A percentile compares a stretch with the other conserved stretches of the same genome.
Conservation (phyloP, 495 filamentous ascomycete genomes). For the Symbiotaphrina buchneri region DNA sequence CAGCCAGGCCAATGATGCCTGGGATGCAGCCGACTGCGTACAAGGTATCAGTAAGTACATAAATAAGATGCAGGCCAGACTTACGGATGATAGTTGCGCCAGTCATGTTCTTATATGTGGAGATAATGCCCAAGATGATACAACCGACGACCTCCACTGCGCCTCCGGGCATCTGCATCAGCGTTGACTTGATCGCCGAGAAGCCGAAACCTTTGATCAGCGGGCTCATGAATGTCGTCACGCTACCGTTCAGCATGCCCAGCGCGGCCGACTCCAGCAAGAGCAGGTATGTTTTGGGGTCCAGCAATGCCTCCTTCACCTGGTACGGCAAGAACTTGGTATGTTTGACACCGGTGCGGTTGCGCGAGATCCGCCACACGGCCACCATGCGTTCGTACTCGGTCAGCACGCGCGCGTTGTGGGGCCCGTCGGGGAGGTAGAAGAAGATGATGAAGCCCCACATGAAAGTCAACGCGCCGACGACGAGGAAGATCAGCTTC, state of each 20-base stretch:
- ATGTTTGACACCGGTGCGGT: constrained; percentile 27
- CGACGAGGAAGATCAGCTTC: constrained; percentile 50
- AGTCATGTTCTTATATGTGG: too few species aligned
- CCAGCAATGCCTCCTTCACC: constrained; percentile 22
- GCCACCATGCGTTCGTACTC: constrained; percentile 24
- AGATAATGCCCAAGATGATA: too few species aligned
- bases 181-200: constrained; percentile 36
- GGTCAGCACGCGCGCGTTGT: constrained; percentile 27
- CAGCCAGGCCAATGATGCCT: too few species aligned
- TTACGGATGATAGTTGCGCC: too few species aligned
- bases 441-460: constrained; percentile 44
- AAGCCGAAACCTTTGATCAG: constrained; percentile 59
- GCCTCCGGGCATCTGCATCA: constrained; percentile 53
- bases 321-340: constrained; percentile 11
- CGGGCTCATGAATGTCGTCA: constrained; percentile 52
- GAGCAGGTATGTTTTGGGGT: constrained; percentile 29
- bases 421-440: constrained; percentile 25
- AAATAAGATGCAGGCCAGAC: too few species aligned
- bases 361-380: constrained; percentile 25
- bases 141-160: constrained; percentile 35
- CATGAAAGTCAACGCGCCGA: constrained; percentile 36
- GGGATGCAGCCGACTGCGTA: too few species aligned
- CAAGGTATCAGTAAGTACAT: too few species aligned
- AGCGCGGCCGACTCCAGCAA: constrained; percentile 31
- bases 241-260: constrained; percentile 51